These are phyloP conservation scores for Chromera velia DNA, from an alignment of 73 alveolate genomes.

Conservation along the genomic window DNA sequence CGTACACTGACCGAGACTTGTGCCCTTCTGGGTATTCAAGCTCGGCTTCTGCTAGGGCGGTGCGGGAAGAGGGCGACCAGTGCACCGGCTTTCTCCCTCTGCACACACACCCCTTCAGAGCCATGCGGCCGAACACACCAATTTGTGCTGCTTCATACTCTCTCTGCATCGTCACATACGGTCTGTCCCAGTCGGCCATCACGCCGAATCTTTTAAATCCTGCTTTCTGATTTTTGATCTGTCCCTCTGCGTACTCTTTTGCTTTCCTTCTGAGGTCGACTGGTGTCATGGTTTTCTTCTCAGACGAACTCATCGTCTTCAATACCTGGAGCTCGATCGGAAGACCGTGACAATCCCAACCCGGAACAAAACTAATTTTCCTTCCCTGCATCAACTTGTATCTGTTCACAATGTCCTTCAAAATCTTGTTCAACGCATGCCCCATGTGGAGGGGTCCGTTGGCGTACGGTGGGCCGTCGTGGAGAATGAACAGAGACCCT, in stretches of 20 bases:
- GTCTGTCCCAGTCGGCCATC: conserved; percentile 29
- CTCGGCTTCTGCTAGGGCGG: conserved; percentile 41
- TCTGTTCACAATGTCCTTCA: conserved; percentile 80
- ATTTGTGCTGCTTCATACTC: conserved; percentile 43
- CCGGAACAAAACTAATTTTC: conserved; percentile 4
- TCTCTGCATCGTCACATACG: conserved; percentile 31
- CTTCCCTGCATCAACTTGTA: conserved; percentile 17
- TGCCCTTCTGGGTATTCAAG: conserved; percentile 41
- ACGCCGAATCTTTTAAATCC: conserved; percentile 31
- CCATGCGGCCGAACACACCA: conserved; percentile 8
- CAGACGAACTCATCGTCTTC: conserved; percentile 14
- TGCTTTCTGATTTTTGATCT: conserved; percentile 23
- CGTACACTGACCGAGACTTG: conserved; percentile 26
- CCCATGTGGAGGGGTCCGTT: conserved; percentile 86
- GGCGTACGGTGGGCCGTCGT: conserved; percentile 87
- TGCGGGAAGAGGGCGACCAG: conserved; percentile 44
- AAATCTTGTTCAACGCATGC: conserved; percentile 68
- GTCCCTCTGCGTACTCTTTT: conserved; percentile 7
- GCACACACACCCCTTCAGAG: conserved; percentile 29
- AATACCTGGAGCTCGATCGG: conserved; percentile 58
- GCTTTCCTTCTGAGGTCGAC: not conserved
- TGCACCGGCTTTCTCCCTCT: conserved; percentile 37
- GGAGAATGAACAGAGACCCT: conserved; percentile 54
- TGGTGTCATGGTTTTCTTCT: conserved; percentile 22
- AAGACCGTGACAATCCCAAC: conserved; percentile 76